phyloP scores from a whole-genome alignment of 495 filamentous ascomycete genomes.

The Annulohypoxylon maeteangense region DNA sequence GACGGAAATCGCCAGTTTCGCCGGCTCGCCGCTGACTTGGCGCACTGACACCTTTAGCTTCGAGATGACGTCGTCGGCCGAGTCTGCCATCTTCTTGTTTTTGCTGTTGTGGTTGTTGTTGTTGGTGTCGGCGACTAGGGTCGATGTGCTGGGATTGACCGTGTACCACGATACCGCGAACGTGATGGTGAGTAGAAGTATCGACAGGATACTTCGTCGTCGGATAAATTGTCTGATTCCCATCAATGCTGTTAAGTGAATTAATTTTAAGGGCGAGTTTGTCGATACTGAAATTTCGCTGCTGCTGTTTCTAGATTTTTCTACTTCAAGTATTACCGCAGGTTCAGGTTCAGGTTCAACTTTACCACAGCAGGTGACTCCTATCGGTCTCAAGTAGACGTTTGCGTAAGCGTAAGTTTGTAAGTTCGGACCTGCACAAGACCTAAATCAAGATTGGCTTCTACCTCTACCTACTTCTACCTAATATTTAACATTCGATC shows the following conservation, averaged over 20 bases:
- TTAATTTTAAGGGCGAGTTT: background rate
- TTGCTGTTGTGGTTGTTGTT: too few species aligned
- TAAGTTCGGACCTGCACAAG: background rate
- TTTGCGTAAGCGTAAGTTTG: background rate
- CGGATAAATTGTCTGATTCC: background rate
- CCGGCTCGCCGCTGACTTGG: conserved; percentile 39
- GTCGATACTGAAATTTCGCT: background rate
- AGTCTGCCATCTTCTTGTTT: conserved; percentile 28
- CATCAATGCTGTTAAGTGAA: conserved; percentile 10
- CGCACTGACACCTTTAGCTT: conserved; percentile 46
- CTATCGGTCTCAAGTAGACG: background rate
- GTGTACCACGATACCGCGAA: conserved; percentile 19
- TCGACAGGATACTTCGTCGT: conserved; percentile 5
- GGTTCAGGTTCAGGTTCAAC: background rate
- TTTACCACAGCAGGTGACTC: background rate
- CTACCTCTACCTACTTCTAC: background rate
- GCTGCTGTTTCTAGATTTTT: background rate
- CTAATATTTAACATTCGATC: conserved; percentile 23
- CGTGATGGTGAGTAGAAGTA: conserved; percentile 5
- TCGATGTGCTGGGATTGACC: conserved; percentile 26
- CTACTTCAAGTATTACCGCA: background rate
- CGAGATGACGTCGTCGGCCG: conserved; percentile 37
- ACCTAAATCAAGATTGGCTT: background rate
- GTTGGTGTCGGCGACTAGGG: conserved; percentile 24
- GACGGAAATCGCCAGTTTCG: conserved; percentile 50